Evolutionary conservation across 2,329 filamentous ascomycete genomes (phyloP), one percentile per base, ranked within the genome.

Genomic region (Diaporthe capsici): DNA sequence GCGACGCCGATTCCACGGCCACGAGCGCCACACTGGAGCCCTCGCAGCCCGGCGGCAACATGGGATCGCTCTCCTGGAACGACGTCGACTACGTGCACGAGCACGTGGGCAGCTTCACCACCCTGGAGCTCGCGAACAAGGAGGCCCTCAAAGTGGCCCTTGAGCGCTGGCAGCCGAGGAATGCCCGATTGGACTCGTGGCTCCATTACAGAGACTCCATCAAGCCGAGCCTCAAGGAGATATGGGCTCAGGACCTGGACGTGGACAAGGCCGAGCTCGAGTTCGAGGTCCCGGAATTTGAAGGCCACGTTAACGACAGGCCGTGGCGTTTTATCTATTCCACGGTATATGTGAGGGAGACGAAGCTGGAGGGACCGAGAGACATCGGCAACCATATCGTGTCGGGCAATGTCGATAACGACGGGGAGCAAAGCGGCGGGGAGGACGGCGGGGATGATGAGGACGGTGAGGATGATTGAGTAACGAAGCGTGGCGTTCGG

Each of bases 261-360:
- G 8, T 71, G 25, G 25, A 72, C 15, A 17, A 20, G 28, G 75
- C 57, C n/a, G 31, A 71, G 15, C 28, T 76, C 9, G 28, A 57
- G 3, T 76, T 72, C 17, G 37, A 60, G 3, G 37, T 65, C 1
- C 57, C 55, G 3, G 53, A 42, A 28, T 28, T 65, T n/a, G 61
- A 74, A 17, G 71, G 63, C 15, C 53, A 31, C 20, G 51, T 63
- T 2, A 31, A 44, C 17, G 57, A 73, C 7, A 68, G 63, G 22
- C 63, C 75, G 5, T 76, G 75, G 75, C 37, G 20, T 17, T 76
- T 76, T 42, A 28, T 71, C 5, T 20, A 65, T 25, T 60, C 75
- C 57, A 49, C 1, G 9, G 63, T 76, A 2, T 28, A 20, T 12
- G 75, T 76, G 34, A 44, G 34, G 2, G 63, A 74, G 57, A 28